Evolutionary conservation across 2,329 filamentous ascomycete genomes (phyloP), one percentile per base, ranked within the genome.

Genomic region (Colletotrichum chrysophilum): DNA sequence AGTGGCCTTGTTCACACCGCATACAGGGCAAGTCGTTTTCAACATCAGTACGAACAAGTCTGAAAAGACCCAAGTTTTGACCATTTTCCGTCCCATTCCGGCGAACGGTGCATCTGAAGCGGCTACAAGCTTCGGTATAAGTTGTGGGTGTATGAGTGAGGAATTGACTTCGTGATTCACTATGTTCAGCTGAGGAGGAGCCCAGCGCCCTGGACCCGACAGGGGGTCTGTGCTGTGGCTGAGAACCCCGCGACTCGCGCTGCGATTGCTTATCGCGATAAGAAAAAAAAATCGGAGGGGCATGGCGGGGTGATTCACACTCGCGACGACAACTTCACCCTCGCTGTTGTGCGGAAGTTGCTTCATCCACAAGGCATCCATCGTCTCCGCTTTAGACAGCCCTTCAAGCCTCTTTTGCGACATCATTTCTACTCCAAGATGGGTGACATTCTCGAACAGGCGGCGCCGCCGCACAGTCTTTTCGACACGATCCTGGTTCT

Each of bases 401-500:
- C n/a, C n/a, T 21, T n/a, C 6, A 13, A 52, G 43, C 6, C 2
- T 52, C 43, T 52, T 52, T 13, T 24, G n/a, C 43, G 43, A 52
- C n/a, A 21, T 52, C 10, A 24, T 2, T 52, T 4, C n/a, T 13
- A 52, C 43, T n/a, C 38, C 30, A 66, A 71, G 7, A 74, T 71
- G 67, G 48, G 58, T 38, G 66, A 34, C 66, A 60, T 60, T 38
- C 64, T 43, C 65, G 72, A 60, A 4, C 77, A 81, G 71, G 79
- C 79, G 66, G 81, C 80, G 66, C 81, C 81, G 78, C 84, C 84
- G 82, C 84, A 86, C 76, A 82, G 80, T 75, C 81, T 77, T 77
- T 86, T 85, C 69, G 84, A 86, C 78, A 95, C 93, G 78, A 93
- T 95, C 80, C 87, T 95, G 78, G 91, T 93, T 78, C 87, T 95